Evolutionary conservation across 768 basidiomycete genomes (phyloP), one percentile per base, ranked within the genome.

Genomic region (Pleurotus sapidus): DNA sequence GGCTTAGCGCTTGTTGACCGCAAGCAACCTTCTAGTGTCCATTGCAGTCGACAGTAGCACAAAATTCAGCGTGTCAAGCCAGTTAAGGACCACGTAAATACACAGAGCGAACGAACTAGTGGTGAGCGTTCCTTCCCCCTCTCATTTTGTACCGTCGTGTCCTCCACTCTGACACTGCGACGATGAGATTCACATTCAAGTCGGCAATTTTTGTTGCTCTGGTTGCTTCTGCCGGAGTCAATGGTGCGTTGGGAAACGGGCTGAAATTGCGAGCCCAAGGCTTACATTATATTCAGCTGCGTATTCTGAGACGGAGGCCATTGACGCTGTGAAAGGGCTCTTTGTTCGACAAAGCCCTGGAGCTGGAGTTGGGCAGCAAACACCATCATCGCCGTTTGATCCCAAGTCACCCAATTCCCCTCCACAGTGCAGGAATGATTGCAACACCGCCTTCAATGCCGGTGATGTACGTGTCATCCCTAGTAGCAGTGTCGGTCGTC

Each of bases 351-450:
- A 54, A 42, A 54, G 51, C 24, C 51, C 51, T 18, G 51, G 51
- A 34, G 30, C 30, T 34, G 30, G 30, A 9, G 30, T 11, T 17
- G 51, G 51, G 15, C 38, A 40, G 23, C 9, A 37, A 20, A 42
- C 51, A 37, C 51, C 51, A n/a, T 54, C 51, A 39, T 42, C 51
- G 15, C 49, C 49, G 15, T 54, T 54, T 54, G 51, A 54, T 20
- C 37, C 51, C 8, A 54, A 54, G 42, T 54, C 51, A 15, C 37
- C 51, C 20, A 54, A 24, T 18, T 39, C 38, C 8, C 51, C 51
- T 17, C 18, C 51, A 24, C n/a, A 34, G 18, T 54, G 51, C 39
- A 20, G n/a, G 24, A 25, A 12, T 30, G 20, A 20, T 24, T 54
- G 51, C 23, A 39, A 54, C 39, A 25, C 38, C 25, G 51, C 51